Base-by-base conservation (phyloP, 2,329 filamentous ascomycete genomes). In the Aspergillus tamarii region DNA sequence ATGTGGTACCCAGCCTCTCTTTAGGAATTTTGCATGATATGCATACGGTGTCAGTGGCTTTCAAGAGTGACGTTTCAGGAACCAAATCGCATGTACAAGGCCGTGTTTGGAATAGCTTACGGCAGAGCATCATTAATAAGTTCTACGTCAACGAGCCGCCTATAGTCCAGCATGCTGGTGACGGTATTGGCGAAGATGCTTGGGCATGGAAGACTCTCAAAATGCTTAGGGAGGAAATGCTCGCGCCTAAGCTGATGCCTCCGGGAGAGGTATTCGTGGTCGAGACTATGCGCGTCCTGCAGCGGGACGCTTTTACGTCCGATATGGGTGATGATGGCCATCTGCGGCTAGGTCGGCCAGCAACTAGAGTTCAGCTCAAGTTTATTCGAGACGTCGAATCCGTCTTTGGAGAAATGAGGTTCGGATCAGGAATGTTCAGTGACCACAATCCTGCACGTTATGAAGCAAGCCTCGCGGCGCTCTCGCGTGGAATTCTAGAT, bases 371-470 rank as follows among this genome's bases (percentile, higher is more conserved):
- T 46, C 87, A 92, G 64, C 78, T 93, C 57, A 89, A 87, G 72
- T 91, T 92, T 65, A 84, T 94, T 14, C 81, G 86, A 61, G 88
- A 93, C 74, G 90, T 92, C 34, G 90, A 92, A 72, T 83, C 83
- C 26, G 81, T 87, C 59, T 93, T 93, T 74, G 83, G 86, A 32
- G 91, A 93, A 78, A 80, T 93, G 48, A 82, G 85, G 50, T 93
- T 94, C 73, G 89, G 88, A 6, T 86, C 88, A 28, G 88, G 89
- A 54, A 92, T 93, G 89, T 80, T 94, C 76, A 84, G 87, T 64
- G 91, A 94, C 74, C 91, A 94, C 73, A 92, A 87, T 67, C 91
- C 91, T 3, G 89, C 87, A 30, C 83, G 88, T 67, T 94, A 94
- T 73, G 91, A 93, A 76, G 85, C 87, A 64, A 88, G 87, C 63